Evolutionary conservation across 108 stramenopile species (phyloP), one percentile per base, ranked within the genome.

Genomic region (Skeletonema marinoi): DNA sequence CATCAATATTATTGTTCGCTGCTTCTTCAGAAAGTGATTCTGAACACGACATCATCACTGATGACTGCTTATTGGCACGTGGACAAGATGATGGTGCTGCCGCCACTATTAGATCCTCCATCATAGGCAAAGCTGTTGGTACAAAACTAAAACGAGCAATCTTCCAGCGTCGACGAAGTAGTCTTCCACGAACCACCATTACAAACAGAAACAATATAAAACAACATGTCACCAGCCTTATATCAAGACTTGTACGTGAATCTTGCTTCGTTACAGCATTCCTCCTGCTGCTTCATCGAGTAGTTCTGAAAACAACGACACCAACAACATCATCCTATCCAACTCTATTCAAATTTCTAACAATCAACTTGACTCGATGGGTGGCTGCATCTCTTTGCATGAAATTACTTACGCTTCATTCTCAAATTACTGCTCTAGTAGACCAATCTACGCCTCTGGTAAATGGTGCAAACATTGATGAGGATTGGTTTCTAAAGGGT

Each of bases 401-500:
- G 32, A 56, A 68, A 65, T 62, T 80, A 44, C 58, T 73, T 21
- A 60, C 38, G 6, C 32, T 80, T 1, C 78, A 80, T 58, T 73
- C 78, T 30, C 48, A 67, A 33, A 80, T 80, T 16, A 51, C 72
- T 36, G 38, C 66, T 41, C 11, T 41, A 1, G 39, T 11, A 1
- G 39, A 41, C 2, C 39, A 44, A 31, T 36, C 30, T 31, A 25
- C 66, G 17, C 67, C 71, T 17, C 14, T 68, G 60, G 6, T 46
- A 4, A 68, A 35, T 9, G 41, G 8, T 9, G 65, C 65, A 58
- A 58, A 65, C 39, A 60, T 51, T 16, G 50, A 51, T 51, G 50
- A 68, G 48, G 62, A 73, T 51, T 80, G 72, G 66, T 73, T 73
- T 67, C 68, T 73, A 19, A 31, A 54, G 5, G 78, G 78, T 38